A percentile compares a stretch with the other conserved stretches of the same genome.
phyloP scores from a whole-genome alignment of 1,139 yeast genomes.

The Starmera stellimalicola region DNA sequence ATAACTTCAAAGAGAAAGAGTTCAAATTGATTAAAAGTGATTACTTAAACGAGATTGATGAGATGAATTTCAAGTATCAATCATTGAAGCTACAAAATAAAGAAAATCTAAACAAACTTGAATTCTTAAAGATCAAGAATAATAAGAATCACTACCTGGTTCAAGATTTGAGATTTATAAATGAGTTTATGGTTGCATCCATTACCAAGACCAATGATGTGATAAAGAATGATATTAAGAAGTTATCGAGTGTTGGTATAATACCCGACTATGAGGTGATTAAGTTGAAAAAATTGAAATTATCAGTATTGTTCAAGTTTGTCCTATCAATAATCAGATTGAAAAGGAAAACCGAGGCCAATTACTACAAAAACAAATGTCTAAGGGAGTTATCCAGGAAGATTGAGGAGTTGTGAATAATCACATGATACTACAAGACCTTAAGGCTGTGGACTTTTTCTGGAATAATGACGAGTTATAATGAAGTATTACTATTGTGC shows the following conservation, averaged over 20 bases:
- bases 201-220: constrained; percentile 34
- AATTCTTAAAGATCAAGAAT: constrained; percentile 18
- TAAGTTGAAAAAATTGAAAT: constrained; percentile 21
- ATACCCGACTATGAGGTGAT: constrained; percentile 36
- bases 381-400: constrained; percentile 8
- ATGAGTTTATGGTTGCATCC: constrained; percentile 37
- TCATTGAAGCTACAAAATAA: constrained; percentile 17
- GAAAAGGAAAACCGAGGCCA: constrained; percentile 21
- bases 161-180: constrained; percentile 45
- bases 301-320: constrained; percentile 35
- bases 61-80: constrained; percentile 14
- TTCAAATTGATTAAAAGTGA: constrained; percentile 9
- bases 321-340: constrained; percentile 52
- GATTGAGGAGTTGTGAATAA: constrained; percentile 7
- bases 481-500: too few species aligned
- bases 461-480: not conserved
- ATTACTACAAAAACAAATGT: constrained; percentile 5
- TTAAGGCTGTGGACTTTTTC: not conserved
- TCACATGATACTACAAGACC: too few species aligned
- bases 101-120: constrained; percentile 1
- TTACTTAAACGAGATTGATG: constrained; percentile 10
- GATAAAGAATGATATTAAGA: constrained; percentile 32
- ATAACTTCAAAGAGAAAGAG: constrained; percentile 5
- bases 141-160: constrained; percentile 19
- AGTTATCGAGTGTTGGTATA: constrained; percentile 38